Conservation (phyloP, 768 basidiomycete genomes). For the Kwoniella shandongensis region DNA sequence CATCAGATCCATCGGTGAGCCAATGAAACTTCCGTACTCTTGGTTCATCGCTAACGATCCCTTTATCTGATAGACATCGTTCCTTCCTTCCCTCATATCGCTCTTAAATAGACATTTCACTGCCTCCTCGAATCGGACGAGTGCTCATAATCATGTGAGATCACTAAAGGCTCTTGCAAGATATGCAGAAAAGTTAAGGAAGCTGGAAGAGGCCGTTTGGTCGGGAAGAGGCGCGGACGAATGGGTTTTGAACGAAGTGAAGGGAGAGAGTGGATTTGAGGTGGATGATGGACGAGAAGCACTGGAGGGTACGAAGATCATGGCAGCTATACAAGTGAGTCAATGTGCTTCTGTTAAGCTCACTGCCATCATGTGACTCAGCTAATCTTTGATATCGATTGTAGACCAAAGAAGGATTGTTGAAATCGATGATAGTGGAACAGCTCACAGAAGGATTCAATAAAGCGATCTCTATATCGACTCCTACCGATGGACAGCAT, state of each 20-base stretch:
- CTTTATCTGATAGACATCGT: constrained; percentile 29
- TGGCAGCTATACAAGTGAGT: constrained; percentile 25
- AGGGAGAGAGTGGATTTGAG: constrained; percentile 14
- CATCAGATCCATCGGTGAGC: constrained; percentile 25
- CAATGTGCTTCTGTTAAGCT: too few relatives aligned
- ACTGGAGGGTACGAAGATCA: constrained; percentile 25
- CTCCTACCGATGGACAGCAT: background rate
- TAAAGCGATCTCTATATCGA: constrained; percentile 25
- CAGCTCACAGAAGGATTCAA: constrained; percentile 34
- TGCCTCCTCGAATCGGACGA: constrained; percentile 18
- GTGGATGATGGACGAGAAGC: constrained; percentile 17
- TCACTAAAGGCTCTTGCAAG: constrained; percentile 22
- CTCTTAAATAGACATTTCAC: constrained; percentile 28
- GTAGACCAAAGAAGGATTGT: constrained; percentile 20
- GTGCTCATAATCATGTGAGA: constrained; percentile 21
- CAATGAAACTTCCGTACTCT: background rate
- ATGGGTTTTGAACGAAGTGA: constrained; percentile 33
- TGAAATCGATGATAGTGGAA: constrained; percentile 31
- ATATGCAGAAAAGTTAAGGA: constrained; percentile 22
- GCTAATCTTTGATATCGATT: background rate
- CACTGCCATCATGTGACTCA: background rate
- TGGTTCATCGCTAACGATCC: background rate
- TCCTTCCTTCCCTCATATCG: constrained; percentile 37
- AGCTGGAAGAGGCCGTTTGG: constrained; percentile 39
- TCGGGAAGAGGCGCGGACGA: constrained; percentile 35